Evolutionary conservation across 495 filamentous ascomycete genomes (phyloP).

Genomic region (Trichoderma virens): DNA sequence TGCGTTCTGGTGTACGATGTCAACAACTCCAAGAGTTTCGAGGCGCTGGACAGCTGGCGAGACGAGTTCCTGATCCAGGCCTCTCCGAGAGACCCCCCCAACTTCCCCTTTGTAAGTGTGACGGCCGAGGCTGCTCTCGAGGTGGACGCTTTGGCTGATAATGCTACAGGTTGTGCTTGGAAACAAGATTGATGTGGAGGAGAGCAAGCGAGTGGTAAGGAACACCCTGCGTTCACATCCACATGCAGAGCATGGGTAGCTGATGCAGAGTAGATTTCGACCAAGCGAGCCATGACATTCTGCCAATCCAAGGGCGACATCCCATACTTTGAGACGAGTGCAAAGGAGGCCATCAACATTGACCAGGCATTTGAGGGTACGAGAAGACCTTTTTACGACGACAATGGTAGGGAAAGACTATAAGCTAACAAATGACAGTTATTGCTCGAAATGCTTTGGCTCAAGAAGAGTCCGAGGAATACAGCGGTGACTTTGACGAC

Average conservation of each 20-base stretch:
- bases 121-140: background rate
- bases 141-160: slow-evolving; percentile 8
- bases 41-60: slow-evolving; percentile 95
- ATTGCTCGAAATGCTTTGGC: slow-evolving; percentile 92
- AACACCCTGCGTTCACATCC: background rate
- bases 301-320: slow-evolving; percentile 96
- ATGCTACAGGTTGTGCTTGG: slow-evolving; percentile 71
- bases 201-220: slow-evolving; percentile 84
- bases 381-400: slow-evolving; percentile 17
- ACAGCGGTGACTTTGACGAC: slow-evolving; percentile 86
- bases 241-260: slow-evolving; percentile 9
- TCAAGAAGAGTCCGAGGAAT: slow-evolving; percentile 93
- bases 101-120: slow-evolving; percentile 84
- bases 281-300: slow-evolving; percentile 91
- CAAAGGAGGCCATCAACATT: slow-evolving; percentile 96
- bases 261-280: slow-evolving; percentile 58
- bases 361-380: slow-evolving; percentile 97
- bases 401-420: background rate
- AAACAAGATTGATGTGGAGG: slow-evolving; percentile 98
- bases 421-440: slow-evolving; percentile 42
- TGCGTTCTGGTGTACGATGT: slow-evolving; percentile 98
- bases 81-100: slow-evolving; percentile 91
- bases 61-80: slow-evolving; percentile 99
- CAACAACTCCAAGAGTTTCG: slow-evolving; percentile 98
- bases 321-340: slow-evolving; percentile 98